These are phyloP conservation scores for Candida germanica DNA, from an alignment of 805 yeast genomes.

Conservation along the genomic window DNA sequence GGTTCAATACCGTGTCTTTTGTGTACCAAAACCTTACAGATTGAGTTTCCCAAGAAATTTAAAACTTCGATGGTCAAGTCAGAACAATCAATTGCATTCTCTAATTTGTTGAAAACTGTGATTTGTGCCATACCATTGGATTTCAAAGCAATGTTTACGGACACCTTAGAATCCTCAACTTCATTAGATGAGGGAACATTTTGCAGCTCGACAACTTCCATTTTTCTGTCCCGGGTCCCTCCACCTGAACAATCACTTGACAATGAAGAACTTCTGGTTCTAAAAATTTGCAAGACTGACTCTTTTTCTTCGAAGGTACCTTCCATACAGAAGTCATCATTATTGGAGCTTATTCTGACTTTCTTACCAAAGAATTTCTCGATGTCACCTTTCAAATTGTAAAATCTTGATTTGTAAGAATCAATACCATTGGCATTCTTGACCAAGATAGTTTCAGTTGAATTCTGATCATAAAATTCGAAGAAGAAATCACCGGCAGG, in stretches of 20 bases:
- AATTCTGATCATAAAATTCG: constrained; percentile 19
- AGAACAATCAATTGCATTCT: constrained; percentile 24
- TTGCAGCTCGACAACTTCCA: neutral
- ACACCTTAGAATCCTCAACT: neutral
- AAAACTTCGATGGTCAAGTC: constrained; percentile 27
- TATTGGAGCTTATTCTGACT: constrained; percentile 18
- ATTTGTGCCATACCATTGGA: constrained; percentile 30
- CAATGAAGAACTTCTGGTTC: neutral
- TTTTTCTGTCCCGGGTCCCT: neutral
- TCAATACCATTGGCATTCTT: constrained; percentile 23
- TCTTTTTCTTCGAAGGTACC: constrained; percentile 7
- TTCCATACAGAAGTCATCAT: constrained; percentile 12
- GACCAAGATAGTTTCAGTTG: constrained; percentile 17
- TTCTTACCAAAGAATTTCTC: constrained; percentile 16
- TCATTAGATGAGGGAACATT: neutral
- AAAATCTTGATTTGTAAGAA: constrained; percentile 25
- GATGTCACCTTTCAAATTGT: constrained; percentile 22
- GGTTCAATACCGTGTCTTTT: constrained; percentile 32
- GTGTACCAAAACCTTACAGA: constrained; percentile 27
- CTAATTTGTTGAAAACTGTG: constrained; percentile 27
- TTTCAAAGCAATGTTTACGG: constrained; percentile 27
- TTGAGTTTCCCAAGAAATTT: constrained; percentile 25
- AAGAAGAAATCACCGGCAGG: constrained; percentile 28
- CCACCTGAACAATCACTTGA: neutral
- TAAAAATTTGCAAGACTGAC: constrained; percentile 3